Evolutionary conservation across 2,329 filamentous ascomycete genomes (phyloP), one percentile per base, ranked within the genome.

Genomic region (Arthrobotrys sphaeroides): DNA sequence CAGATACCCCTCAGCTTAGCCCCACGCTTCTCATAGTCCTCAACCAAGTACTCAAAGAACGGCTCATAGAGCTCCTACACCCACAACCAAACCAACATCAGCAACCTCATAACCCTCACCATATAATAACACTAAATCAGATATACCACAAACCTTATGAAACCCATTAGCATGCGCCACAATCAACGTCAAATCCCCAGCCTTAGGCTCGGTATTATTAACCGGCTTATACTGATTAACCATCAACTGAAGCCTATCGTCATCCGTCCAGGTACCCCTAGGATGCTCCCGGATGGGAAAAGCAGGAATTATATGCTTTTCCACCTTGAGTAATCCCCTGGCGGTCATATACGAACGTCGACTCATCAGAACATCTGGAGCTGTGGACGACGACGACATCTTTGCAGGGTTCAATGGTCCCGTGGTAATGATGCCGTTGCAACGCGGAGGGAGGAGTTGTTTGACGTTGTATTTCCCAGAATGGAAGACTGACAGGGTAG

Each of bases 101-200:
- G 60, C n/a, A 38, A 36, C 7, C 3, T 22, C 45, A 28, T 26
- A 12, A 78, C 22, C 18, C 33, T n/a, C 16, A n/a, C 20, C 26
- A 22, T n/a, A 36, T n/a, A 16, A 4, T 18, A 45, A 40, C 6
- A 7, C 26, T 64, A 82, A 91, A 10, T 53, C 26, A 26, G 3
- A 61, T 45, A 45, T 7, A 33, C 12, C 13, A 45, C 49, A 38
- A 51, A 75, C 91, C 86, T 97, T 98, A 9, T 92, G 91, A 78
- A 97, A 97, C 9, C 90, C 94, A 84, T 97, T 97, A 57, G 93
- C 94, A 83, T 97, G 94, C 3, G 90, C 90, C 9, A 88, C 93
- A 66, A 98, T 89, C 72, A 98, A 89, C 18, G 93, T 97, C 6
- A 97, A 84, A 82, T 95, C 92, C 33, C 92, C 91, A 0, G 88